Base-by-base conservation (phyloP, 2,329 filamentous ascomycete genomes). In the Sporothrix dimorphospora region DNA sequence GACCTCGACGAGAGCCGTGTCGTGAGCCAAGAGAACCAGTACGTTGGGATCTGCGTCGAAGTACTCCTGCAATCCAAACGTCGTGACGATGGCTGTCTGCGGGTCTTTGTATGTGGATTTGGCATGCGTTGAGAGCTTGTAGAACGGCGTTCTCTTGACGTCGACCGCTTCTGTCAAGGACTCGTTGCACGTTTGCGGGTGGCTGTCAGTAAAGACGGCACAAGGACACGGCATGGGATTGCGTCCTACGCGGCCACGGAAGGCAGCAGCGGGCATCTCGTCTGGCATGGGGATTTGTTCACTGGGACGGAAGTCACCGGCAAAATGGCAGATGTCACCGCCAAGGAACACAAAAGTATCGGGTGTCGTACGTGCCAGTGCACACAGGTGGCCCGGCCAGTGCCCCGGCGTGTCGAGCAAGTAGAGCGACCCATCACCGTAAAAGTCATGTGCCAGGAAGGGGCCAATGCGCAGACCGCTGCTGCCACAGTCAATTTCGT, bases 51-150 rank as follows among this genome's bases (percentile, higher is more conserved):
- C 53, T 27, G 27, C 53, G 27, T 57, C 53, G 34, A 57, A 57
- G 27, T 57, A 57, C 16, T 57, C 53, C 5, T 57, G 27, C 5
- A 57, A 14, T 11, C 53, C 53, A 57, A 57, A 57, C 1, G 53
- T 57, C 9, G 53, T 57, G 27, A 57, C 24, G 9, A 57, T 57
- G 53, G 53, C 53, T 27, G 53, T 57, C 53, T 57, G 53, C 27
- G 53, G 53, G 27, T 57, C 53, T 57, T 57, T 57, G 12, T 57
- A 57, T 57, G 53, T 57, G 27, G 53, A 57, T 34, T 57, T 57
- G 14, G 53, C 16, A 14, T 57, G 53, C 19, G 53, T 57, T 7
- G 53, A 57, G 14, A 57, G 53, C 14, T 57, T 57, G 53, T 34
- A 34, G 27, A 57, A 34, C 4, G 53, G 53, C 7, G 53, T 57